phyloP scores from a whole-genome alignment of 225 moss, liverwort and hornwort species.

The Marchantia paleacea region DNA sequence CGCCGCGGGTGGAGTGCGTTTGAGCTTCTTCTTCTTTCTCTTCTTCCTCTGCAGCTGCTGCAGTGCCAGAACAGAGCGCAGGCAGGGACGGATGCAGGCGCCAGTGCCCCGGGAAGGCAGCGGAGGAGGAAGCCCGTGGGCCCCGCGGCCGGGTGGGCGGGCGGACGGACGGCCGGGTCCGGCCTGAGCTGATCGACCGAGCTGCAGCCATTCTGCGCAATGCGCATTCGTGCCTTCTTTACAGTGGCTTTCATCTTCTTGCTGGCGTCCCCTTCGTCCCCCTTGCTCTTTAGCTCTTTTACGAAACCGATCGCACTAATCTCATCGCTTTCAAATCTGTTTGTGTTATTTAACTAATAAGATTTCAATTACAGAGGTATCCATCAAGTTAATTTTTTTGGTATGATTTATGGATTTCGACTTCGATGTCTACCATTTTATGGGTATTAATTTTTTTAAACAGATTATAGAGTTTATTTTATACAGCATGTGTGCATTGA shows the following conservation, averaged over 20 bases:
- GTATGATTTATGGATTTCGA: no score
- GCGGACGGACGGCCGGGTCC: neutral
- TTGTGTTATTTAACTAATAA: neutral
- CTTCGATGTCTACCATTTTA: neutral
- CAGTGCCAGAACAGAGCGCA: neutral
- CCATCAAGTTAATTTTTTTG: no score
- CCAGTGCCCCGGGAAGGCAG: neutral
- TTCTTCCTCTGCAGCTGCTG: neutral
- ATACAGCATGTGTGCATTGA: no score
- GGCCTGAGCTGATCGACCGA: neutral
- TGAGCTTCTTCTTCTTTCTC: neutral
- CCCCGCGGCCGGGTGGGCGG: neutral
- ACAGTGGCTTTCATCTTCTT: neutral
- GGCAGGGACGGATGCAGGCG: neutral
- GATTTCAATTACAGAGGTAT: neutral
- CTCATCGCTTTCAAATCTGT: neutral
- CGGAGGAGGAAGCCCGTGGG: neutral
- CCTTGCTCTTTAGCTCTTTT: neutral
- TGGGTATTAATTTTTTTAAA: neutral
- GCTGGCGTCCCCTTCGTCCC: neutral
- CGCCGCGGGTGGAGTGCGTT: neutral
- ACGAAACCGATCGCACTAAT: neutral
- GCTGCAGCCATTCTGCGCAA: neutral
- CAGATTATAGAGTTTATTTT: no score
- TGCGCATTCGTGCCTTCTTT: neutral